These are phyloP conservation scores for Penicillium sp. DNA, from an alignment of 2,329 filamentous ascomycete genomes.

Conservation along the genomic window DNA sequence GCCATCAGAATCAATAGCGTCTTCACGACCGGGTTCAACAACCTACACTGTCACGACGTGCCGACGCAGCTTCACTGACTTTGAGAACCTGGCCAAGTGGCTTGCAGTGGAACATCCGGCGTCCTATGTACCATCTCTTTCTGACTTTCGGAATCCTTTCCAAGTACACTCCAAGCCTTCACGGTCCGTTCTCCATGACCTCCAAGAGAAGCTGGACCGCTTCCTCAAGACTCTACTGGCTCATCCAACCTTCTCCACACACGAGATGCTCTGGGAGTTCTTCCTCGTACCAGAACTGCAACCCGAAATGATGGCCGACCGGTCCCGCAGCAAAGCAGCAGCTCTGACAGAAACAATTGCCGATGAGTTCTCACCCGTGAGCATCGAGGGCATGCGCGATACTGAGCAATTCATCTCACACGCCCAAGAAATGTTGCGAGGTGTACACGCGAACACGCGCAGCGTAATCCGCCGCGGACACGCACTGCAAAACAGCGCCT, in stretches of 20 bases:
- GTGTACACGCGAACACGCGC: conserved; percentile 78
- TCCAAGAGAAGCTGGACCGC: conserved; percentile 80
- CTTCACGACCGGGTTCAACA: conserved; percentile 52
- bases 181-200: conserved; percentile 78
- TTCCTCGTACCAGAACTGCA: conserved; percentile 95
- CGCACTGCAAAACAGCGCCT: conserved; percentile 63
- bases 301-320: conserved; percentile 81
- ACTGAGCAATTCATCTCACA: conserved; percentile 92
- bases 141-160: conserved; percentile 79
- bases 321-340: conserved; percentile 82
- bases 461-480: conserved; percentile 79
- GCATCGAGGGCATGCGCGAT: conserved; percentile 69
- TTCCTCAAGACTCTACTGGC: conserved; percentile 83
- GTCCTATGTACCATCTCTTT: conserved; percentile 84
- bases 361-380: conserved; percentile 82
- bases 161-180: conserved; percentile 92
- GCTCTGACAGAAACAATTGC: conserved; percentile 77
- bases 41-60: conserved; percentile 91
- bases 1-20: conserved; percentile 36
- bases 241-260: conserved; percentile 90
- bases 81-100: conserved; percentile 83
- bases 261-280: conserved; percentile 99
- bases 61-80: conserved; percentile 80
- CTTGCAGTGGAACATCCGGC: conserved; percentile 87
- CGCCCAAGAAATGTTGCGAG: conserved; percentile 82